A percentile compares a stretch with the other conserved stretches of the same genome.
These are phyloP conservation scores for Rhodomyrtus tomentosa DNA, from an alignment of 345 rosid species.

Conservation along the genomic window DNA sequence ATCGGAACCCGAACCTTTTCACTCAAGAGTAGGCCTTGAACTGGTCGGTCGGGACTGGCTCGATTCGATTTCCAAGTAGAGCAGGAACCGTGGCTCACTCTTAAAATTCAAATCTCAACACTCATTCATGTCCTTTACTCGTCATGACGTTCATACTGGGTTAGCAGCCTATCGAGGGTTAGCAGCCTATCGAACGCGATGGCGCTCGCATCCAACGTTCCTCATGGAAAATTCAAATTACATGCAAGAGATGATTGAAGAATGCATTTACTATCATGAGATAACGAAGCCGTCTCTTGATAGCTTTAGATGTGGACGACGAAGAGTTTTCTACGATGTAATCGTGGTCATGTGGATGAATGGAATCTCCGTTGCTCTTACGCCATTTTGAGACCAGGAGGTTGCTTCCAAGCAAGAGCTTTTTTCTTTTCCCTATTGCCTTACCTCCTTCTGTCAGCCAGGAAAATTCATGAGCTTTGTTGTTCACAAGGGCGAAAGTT, in stretches of 20 bases:
- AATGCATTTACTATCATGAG: background rate
- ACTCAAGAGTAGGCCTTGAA: background rate
- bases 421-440: background rate
- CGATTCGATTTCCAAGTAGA: background rate
- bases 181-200: background rate
- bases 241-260: background rate
- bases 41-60: background rate
- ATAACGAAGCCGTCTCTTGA: background rate
- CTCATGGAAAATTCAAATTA: background rate
- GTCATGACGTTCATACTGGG: background rate
- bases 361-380: background rate
- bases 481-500: background rate
- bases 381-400: background rate
- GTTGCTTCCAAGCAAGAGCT: background rate
- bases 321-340: background rate
- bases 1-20: accelerated
- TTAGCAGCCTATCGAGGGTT: background rate
- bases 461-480: background rate
- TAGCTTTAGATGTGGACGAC: background rate
- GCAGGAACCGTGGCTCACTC: background rate
- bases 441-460: background rate
- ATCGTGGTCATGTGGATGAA: background rate
- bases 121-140: too few species aligned
- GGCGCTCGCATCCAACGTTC: background rate
- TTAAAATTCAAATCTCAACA: background rate